Conservation (phyloP, 2,329 filamentous ascomycete genomes). For the Colletotrichum echinochloae region DNA sequence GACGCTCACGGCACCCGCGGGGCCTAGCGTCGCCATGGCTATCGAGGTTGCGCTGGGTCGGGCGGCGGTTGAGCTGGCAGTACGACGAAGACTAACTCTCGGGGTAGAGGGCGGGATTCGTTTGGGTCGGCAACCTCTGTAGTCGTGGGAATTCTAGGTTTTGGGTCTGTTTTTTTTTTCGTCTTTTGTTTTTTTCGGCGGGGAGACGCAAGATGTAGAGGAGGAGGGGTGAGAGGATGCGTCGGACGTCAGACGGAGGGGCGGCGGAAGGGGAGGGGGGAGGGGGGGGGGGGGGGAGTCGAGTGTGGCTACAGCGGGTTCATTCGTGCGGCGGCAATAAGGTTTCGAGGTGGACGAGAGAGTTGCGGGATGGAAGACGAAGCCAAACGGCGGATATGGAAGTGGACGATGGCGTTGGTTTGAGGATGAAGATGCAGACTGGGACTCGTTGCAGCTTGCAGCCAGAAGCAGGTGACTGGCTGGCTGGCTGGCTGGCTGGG, state of each 20-base stretch:
- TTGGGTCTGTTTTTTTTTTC: no score
- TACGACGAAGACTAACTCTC: neutral
- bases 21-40: slow-evolving; percentile 29
- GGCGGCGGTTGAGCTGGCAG: slow-evolving; percentile 8
- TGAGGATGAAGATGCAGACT: slow-evolving; percentile 3
- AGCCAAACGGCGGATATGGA: neutral
- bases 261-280: no score
- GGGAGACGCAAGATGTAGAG: slow-evolving; percentile 4
- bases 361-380: slow-evolving; percentile 10
- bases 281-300: neutral
- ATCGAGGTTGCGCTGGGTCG: slow-evolving; percentile 31
- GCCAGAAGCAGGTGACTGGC: neutral
- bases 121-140: neutral
- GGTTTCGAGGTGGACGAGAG: slow-evolving; percentile 20
- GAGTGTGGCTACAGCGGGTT: slow-evolving; percentile 32
- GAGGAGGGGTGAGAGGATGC: slow-evolving; percentile 12
- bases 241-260: no score
- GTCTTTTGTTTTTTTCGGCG: no score
- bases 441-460: neutral
- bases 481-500: no score
- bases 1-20: slow-evolving; percentile 40
- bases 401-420: neutral
- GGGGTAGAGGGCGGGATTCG: neutral
- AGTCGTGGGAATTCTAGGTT: neutral
- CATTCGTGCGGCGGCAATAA: slow-evolving; percentile 35